Conservation (phyloP, 1,139 yeast genomes). For the Torulaspora globosa region DNA sequence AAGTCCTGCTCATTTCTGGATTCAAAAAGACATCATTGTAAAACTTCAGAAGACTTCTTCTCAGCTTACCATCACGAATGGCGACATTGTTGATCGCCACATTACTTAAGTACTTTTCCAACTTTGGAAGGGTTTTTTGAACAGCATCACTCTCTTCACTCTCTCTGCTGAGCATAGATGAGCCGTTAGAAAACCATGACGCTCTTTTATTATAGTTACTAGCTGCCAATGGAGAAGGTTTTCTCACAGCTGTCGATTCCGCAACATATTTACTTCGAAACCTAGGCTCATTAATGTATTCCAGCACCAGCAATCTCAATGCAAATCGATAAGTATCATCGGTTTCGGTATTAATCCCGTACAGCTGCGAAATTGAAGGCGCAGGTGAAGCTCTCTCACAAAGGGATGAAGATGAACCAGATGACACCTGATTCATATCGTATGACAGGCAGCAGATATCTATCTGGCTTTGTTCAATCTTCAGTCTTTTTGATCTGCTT, state of each 20-base stretch:
- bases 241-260: conserved; percentile 2
- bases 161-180: conserved; percentile 4
- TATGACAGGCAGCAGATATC: background rate
- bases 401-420: conserved; percentile 11
- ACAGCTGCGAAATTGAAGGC: conserved; percentile 14
- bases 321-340: conserved; percentile 22
- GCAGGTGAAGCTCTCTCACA: conserved; percentile 6
- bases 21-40: conserved; percentile 56
- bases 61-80: conserved; percentile 37
- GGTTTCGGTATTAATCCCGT: conserved; percentile 7
- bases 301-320: conserved; percentile 49
- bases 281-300: conserved; percentile 56
- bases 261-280: conserved; percentile 38
- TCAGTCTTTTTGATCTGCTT: background rate
- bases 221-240: conserved; percentile 10
- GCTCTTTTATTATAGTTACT: conserved; percentile 11
- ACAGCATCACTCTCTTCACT: conserved; percentile 9
- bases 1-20: conserved; percentile 40
- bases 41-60: conserved; percentile 51
- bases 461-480: background rate
- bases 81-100: conserved; percentile 48
- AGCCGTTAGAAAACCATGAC: conserved; percentile 11
- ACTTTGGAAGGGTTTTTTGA: conserved; percentile 31
- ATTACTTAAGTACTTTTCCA: conserved; percentile 48
- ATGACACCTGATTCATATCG: conserved; percentile 12